Evolutionary conservation across 805 yeast species (phyloP), one percentile per base, ranked within the genome.

Genomic region (Starmerella scarabaei): DNA sequence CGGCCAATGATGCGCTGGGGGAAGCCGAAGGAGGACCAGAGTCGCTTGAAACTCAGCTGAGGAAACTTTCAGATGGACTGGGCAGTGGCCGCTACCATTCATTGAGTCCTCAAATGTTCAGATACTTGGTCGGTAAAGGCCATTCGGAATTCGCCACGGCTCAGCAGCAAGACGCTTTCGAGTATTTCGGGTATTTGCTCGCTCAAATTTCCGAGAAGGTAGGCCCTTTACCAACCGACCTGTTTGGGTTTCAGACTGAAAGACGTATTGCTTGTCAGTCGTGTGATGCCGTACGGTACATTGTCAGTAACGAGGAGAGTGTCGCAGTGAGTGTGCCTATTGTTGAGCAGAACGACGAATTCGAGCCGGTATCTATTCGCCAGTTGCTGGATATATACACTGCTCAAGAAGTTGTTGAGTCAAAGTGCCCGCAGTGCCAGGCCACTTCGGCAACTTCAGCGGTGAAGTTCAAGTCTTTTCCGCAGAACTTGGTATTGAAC

Each of bases 121-220:
- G 88, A 57, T 64, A 72, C 7, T 62, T 84, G 20, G 66, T 91
- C 38, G 95, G 95, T 3, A 69, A 70, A 37, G 73, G 73, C 28
- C 93, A 91, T 57, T 66, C 67, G 15, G 98, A 91, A 53, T 91
- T 91, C 52, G 67, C 77, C 33, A 77, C 94, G 0, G 81, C 77
- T 68, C 73, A 76, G 50, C 99, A 91, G 56, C 98, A 91, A 58
- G 99, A 91, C 63, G 91, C 97, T 0, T 80, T 77, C 64, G 98
- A 91, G 58, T 91, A 85, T 55, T 71, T 85, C 60, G 60, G 73
- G 4, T 80, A 75, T 55, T 58, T 88, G 7, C 53, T 77, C 21
- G 80, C 77, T 41, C 69, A 72, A 46, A 58, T 85, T 21, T 86
- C 51, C 2, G 41, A 44, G 24, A 41, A 38, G 20, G 14, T 16